phyloP scores from a whole-genome alignment of 23 red algal genomes.

The Gracilaria domingensis region DNA sequence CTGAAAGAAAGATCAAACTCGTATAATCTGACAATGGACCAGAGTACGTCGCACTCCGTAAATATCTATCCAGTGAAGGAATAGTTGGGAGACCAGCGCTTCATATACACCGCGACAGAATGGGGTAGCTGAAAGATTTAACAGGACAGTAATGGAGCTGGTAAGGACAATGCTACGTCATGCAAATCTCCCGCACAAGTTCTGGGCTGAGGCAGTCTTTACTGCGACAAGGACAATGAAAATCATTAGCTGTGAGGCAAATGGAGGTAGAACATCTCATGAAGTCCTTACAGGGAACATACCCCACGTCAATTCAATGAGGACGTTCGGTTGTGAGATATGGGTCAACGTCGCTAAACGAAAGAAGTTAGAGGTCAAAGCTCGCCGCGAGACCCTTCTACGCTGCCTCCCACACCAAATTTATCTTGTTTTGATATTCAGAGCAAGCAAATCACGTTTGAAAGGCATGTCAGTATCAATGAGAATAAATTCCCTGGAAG shows the following conservation, averaged over 20 bases:
- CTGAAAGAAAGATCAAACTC: not conserved
- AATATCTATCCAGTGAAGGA: not conserved
- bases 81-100: constrained; percentile 12
- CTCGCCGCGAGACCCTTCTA: constrained; percentile 19
- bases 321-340: constrained; percentile 32
- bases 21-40: constrained; percentile 6
- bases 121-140: constrained; percentile 18
- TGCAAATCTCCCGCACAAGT: not conserved
- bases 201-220: constrained; percentile 17
- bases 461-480: constrained; percentile 29
- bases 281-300: not conserved
- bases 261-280: not conserved
- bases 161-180: constrained; percentile 1
- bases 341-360: constrained; percentile 13
- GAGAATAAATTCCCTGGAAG: constrained; percentile 11
- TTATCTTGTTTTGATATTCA: constrained; percentile 25
- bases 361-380: constrained; percentile 6
- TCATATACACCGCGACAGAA: constrained; percentile 24
- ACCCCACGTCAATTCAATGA: not conserved
- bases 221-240: not conserved
- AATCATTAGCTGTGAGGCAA: not conserved
- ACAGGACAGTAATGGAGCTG: constrained; percentile 28
- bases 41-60: not conserved
- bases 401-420: not conserved
- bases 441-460: not conserved